Evolutionary conservation across 345 rosid species (phyloP), one percentile per base, ranked within the genome.

Genomic region (Durio zibethinus): DNA sequence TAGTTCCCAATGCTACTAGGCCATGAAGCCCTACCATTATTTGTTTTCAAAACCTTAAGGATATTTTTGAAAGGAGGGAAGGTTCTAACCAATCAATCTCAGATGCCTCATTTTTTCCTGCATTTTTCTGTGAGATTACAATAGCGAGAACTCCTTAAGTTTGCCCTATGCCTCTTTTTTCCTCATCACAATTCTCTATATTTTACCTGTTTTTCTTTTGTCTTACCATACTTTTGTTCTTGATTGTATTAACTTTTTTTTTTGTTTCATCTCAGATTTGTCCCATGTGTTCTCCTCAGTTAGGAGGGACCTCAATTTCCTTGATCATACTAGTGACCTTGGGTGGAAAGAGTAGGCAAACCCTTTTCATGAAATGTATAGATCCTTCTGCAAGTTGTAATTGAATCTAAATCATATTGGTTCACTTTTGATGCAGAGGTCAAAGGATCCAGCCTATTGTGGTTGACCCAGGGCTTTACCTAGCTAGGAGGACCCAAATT

Each of bases 281-380:
- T 86, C 90, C 56, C 95, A 94, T 71, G 97, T 84, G 35, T 92
- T 97, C 80, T 89, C 99, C 67, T 85, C 94, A 20, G 81, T 92
- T 43, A 82, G 90, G 52, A 87, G 97, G 83, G 97, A 91, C 77
- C 79, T 97, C 80, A 97, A 90, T 89, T 97, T 97, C 86, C 87
- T 97, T 50, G 97, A 92, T 81, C 99, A 97, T 61, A 94, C 95
- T 82, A 84, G 97, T 83, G 97, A 97, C 81, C 94, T 97, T 77
- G 94, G 97, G 61, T 97, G 99, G 99, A 97, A 97, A 90, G 99
- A 92, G 99, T 97, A 89, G 74, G 97, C 79, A 48, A 77, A 69
- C n/a, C 66, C 8, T 45, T 63, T 74, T 64, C 23, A 2, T 59
- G 56, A 25, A 18, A 47, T 76, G 72, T 78, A 35, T 52, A 27